Conservation (phyloP, 768 basidiomycete genomes). For the Kwoniella pini region DNA sequence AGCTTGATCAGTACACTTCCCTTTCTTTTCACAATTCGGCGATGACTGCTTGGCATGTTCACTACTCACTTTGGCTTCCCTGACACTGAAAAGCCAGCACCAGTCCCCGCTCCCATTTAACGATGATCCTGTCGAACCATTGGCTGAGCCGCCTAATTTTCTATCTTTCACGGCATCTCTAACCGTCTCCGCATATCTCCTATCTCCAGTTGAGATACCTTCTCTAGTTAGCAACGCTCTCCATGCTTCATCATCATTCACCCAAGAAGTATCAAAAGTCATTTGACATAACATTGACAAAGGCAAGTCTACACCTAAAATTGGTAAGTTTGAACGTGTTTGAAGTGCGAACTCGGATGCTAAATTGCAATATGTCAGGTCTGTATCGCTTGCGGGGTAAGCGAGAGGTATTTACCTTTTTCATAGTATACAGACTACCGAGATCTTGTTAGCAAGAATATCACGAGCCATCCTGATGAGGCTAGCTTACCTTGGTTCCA, state of each 20-base stretch:
- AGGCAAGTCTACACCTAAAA: constrained; percentile 49
- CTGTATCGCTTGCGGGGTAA: background rate
- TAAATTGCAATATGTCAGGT: background rate
- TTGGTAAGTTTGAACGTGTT: constrained; percentile 36
- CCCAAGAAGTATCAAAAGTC: constrained; percentile 37
- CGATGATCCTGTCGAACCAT: background rate
- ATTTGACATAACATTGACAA: constrained; percentile 36
- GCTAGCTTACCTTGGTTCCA: constrained; percentile 32
- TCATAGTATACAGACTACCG: constrained; percentile 45
- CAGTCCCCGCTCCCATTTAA: constrained; percentile 8
- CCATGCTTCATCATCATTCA: constrained; percentile 49
- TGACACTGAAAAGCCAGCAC: constrained; percentile 41
- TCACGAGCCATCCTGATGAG: background rate
- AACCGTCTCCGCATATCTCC: constrained; percentile 38
- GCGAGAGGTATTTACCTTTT: constrained; percentile 23
- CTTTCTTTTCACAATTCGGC: too few species aligned
- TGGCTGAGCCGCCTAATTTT: constrained; percentile 1
- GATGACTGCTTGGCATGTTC: background rate
- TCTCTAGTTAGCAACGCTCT: constrained; percentile 21
- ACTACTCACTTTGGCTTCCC: constrained; percentile 34
- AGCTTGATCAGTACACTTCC: background rate
- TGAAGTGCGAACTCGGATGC: constrained; percentile 43
- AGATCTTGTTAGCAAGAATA: background rate
- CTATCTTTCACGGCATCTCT: constrained; percentile 29
- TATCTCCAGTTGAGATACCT: constrained; percentile 23